These are phyloP conservation scores for Pterulicium gracile DNA, from an alignment of 1,284 basidiomycete genomes.

Conservation along the genomic window DNA sequence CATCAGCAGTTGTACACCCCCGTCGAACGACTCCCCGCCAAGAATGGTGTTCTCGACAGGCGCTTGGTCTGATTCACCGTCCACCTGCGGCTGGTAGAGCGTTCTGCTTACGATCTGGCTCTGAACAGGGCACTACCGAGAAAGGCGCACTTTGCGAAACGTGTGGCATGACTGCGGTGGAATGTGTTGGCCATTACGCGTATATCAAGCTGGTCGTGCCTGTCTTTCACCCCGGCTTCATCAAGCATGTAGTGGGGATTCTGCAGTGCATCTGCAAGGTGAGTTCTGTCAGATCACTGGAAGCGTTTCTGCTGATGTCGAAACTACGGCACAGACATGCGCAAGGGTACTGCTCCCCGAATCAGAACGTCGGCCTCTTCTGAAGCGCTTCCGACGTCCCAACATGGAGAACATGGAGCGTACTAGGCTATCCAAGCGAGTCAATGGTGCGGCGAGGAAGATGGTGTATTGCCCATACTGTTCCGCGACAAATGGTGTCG, in stretches of 20 bases:
- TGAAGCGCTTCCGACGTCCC: constrained; percentile 84
- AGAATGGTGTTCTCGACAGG: constrained; percentile 84
- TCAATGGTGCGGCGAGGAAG: constrained; percentile 85
- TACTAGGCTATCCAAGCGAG: constrained; percentile 78
- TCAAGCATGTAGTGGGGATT: constrained; percentile 90
- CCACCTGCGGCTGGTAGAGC: constrained; percentile 8
- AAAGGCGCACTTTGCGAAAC: constrained; percentile 92
- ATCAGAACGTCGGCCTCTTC: constrained; percentile 73
- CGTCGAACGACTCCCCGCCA: constrained; percentile 73
- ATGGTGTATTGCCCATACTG: constrained; percentile 91
- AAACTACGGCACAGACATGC: constrained; percentile 56
- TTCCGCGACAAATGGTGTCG: constrained; percentile 86
- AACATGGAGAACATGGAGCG: constrained; percentile 93
- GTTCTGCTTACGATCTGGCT: not conserved
- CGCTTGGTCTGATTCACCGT: constrained; percentile 47
- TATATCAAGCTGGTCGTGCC: constrained; percentile 95
- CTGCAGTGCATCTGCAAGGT: constrained; percentile 97
- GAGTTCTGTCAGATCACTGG: constrained; percentile 16
- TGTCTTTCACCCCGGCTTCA: constrained; percentile 97
- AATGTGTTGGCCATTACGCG: constrained; percentile 97
- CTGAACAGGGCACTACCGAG: constrained; percentile 81
- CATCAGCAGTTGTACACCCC: constrained; percentile 84
- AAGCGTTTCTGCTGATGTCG: not conserved
- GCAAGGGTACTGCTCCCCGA: constrained; percentile 91
- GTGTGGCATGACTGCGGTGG: constrained; percentile 85